Evolutionary conservation across 352 stramenopile species (phyloP), one percentile per base, ranked within the genome.

Genomic region (Globisporangium apiculatum): DNA sequence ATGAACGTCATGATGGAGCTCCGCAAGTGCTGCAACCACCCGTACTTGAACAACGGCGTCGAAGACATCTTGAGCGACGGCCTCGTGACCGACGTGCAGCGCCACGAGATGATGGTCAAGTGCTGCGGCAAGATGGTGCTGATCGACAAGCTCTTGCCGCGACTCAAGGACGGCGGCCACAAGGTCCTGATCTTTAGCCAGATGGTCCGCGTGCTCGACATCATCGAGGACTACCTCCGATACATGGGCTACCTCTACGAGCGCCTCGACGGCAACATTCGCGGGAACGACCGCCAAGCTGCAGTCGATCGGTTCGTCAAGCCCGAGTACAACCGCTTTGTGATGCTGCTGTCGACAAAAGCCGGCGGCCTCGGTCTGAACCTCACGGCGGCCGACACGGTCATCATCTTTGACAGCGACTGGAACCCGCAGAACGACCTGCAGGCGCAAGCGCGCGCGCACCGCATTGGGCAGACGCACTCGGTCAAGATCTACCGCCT

Each of bases 161-260:
- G 95, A 10, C 73, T 99, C 24, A 98, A 98, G 64, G 83, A 92
- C 52, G 95, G 98, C 55, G 96, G 97, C 3, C 97, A 99, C 69
- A 95, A 98, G 42, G 94, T 99, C 36, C 81, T 99, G 12, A 94
- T 99, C 18, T 99, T 99, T 70, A 98, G 90, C 53, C 98, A 99
- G 76, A 96, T 97, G 85, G 97, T 98, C 49, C 97, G 97, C 42
- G 99, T 99, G 69, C 75, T 99, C 51, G 96, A 99, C 70, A 97
- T 99, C 40, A 94, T 99, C 18, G 96, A 99, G 66, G 97, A 99
- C 65, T 99, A 99, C 73, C 71, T 99, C 36, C 73, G 87, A 36
- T 87, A 86, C 51, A 83, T 94, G 37, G 82, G 86, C 3, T 95
- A 99, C 67, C 72, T 95, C 24, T 98, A 95, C 78, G 97, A 99